phyloP scores from a whole-genome alignment of 192 early-diverging fungal species.

The Backusella liffmaniae region DNA sequence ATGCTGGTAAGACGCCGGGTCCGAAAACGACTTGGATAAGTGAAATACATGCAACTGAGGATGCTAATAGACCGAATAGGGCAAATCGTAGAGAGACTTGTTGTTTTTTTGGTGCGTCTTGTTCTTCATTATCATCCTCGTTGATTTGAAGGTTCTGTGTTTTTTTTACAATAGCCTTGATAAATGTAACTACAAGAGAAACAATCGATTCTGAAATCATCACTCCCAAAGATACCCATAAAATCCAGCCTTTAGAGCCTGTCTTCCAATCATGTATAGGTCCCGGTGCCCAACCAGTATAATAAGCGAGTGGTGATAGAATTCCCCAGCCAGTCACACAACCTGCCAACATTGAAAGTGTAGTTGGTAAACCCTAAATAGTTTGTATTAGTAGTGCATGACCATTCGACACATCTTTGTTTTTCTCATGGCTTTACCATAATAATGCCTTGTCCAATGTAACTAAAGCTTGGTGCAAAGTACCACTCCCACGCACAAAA shows the following conservation, averaged over 20 bases:
- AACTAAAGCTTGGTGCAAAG: conserved; percentile 70
- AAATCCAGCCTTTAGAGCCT: conserved; percentile 74
- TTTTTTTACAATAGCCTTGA: conserved; percentile 38
- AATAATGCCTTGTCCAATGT: conserved; percentile 78
- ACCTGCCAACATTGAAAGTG: conserved; percentile 67
- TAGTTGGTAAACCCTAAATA: conserved; percentile 65
- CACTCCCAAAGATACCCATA: conserved; percentile 77
- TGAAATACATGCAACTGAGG: conserved; percentile 58
- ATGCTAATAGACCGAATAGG: conserved; percentile 61
- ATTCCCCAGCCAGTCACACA: conserved; percentile 75
- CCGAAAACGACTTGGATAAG: conserved; percentile 65
- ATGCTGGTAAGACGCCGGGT: conserved; percentile 54
- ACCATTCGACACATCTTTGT: not conserved
- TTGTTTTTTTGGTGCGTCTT: conserved; percentile 49
- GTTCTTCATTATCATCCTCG: conserved; percentile 18
- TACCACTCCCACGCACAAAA: conserved; percentile 68
- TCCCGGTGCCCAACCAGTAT: conserved; percentile 71
- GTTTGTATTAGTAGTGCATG: not conserved
- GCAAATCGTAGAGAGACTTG: conserved; percentile 65
- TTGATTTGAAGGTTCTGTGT: not conserved
- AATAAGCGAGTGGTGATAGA: conserved; percentile 65
- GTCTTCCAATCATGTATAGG: conserved; percentile 66
- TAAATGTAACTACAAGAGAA: conserved; percentile 54
- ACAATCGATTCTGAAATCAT: conserved; percentile 76
- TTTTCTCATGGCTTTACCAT: conserved; percentile 46